Percentiles rank a stretch among this genome's conserved stretches.
Conservation (phyloP, 345 rosid species). For the Bruguiera sexangula region DNA sequence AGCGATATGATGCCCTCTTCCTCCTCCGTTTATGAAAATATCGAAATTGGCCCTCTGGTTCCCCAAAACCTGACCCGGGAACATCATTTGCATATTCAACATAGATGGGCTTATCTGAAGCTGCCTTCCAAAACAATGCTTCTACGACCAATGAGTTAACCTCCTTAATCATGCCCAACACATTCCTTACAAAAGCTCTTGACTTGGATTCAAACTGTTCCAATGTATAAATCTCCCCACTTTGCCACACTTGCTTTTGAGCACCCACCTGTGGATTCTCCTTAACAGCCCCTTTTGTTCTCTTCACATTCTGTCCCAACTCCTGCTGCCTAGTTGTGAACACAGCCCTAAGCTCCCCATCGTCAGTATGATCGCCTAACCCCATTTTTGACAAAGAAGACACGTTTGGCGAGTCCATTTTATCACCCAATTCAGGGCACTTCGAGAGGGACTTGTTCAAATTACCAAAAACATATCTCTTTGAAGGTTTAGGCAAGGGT, state of each 20-base stretch:
- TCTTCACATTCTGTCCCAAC: slow-evolving; percentile 70
- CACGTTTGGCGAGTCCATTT: slow-evolving; percentile 33
- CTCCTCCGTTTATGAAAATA: slow-evolving; percentile 68
- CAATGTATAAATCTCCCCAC: slow-evolving; percentile 89
- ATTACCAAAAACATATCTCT: slow-evolving; percentile 69
- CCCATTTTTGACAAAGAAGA: slow-evolving; percentile 27
- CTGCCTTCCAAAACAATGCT: slow-evolving; percentile 87
- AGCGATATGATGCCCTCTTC: slow-evolving; percentile 49
- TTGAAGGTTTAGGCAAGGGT: slow-evolving; percentile 89
- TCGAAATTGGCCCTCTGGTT: slow-evolving; percentile 62
- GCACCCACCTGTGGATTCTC: slow-evolving; percentile 43
- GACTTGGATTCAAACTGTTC: slow-evolving; percentile 94
- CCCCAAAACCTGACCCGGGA: slow-evolving; percentile 93
- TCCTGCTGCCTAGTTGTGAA: slow-evolving; percentile 98
- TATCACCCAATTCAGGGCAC: slow-evolving; percentile 68
- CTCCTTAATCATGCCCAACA: slow-evolving; percentile 68
- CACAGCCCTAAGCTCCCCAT: slow-evolving; percentile 63
- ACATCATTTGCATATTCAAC: slow-evolving; percentile 99
- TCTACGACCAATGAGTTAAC: slow-evolving; percentile 69
- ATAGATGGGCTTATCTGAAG: slow-evolving; percentile 77
- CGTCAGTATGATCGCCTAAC: slow-evolving; percentile 24
- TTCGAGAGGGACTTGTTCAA: slow-evolving; percentile 76
- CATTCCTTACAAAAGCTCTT: slow-evolving; percentile 60
- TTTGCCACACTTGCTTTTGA: slow-evolving; percentile 96
- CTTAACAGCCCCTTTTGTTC: slow-evolving; percentile 40